These are phyloP conservation scores for Lasiodiplodia hormozganensis DNA, from an alignment of 2,329 filamentous ascomycete species.

Conservation along the genomic window DNA sequence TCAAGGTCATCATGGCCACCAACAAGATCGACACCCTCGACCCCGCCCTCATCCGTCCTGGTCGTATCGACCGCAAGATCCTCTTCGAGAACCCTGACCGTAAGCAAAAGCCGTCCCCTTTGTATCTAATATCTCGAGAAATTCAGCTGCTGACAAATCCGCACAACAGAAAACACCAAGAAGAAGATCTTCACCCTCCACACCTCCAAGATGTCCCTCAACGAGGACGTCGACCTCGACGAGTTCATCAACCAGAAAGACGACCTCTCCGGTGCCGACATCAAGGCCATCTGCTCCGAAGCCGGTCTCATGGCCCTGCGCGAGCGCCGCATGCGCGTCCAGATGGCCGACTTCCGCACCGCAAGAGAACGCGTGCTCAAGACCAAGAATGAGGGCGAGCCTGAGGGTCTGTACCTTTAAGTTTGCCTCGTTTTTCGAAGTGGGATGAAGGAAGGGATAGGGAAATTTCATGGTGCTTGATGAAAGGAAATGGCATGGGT, in stretches of 20 bases:
- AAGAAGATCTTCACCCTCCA: slow-evolving; percentile 99
- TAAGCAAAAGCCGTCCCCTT: slow-evolving; percentile 57
- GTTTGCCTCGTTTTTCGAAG: neutral
- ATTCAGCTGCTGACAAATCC: slow-evolving; percentile 63
- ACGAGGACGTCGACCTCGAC: slow-evolving; percentile 95
- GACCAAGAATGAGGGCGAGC: slow-evolving; percentile 98
- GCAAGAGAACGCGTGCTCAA: slow-evolving; percentile 94
- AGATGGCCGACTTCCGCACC: slow-evolving; percentile 97
- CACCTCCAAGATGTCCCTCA: slow-evolving; percentile 97
- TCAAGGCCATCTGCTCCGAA: slow-evolving; percentile 98
- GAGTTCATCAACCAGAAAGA: slow-evolving; percentile 99
- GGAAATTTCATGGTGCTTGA: slow-evolving; percentile 1
- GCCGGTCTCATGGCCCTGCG: slow-evolving; percentile 92
- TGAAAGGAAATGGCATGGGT: slow-evolving; percentile 1
- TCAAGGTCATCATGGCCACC: slow-evolving; percentile 99
- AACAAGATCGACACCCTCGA: slow-evolving; percentile 99
- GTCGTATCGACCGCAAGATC: slow-evolving; percentile 98
- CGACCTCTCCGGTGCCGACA: slow-evolving; percentile 94
- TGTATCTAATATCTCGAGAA: too few relatives aligned
- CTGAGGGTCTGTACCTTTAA: slow-evolving; percentile 98
- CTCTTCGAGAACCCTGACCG: slow-evolving; percentile 75
- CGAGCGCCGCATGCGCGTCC: slow-evolving; percentile 95
- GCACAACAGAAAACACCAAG: slow-evolving; percentile 82
- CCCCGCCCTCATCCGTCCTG: slow-evolving; percentile 92
- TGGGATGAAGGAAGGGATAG: neutral